Conservation (phyloP, 2,329 filamentous ascomycete genomes). For the Aspergillus sp. region DNA sequence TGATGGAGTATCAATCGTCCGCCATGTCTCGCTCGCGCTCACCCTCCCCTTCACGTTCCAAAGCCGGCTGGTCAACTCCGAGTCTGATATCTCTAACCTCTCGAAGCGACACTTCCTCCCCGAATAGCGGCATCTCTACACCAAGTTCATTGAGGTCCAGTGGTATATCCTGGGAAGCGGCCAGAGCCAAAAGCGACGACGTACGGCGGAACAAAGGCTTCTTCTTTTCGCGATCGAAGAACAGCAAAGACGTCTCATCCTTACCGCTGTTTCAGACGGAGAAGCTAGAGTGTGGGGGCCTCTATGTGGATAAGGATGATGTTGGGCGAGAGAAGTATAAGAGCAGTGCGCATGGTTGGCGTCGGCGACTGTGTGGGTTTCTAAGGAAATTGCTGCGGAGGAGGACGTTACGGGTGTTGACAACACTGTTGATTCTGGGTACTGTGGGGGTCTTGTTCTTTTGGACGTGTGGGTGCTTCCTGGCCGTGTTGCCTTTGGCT, state of each 20-base stretch:
- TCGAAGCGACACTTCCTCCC: slow-evolving; percentile 64
- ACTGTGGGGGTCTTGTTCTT: slow-evolving; percentile 58
- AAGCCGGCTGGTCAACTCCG: slow-evolving; percentile 83
- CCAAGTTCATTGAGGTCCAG: slow-evolving; percentile 17
- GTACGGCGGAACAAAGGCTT: slow-evolving; percentile 75
- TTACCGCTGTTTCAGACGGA: slow-evolving; percentile 63
- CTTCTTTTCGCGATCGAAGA: slow-evolving; percentile 77
- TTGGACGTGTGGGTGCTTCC: slow-evolving; percentile 58
- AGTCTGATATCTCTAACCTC: slow-evolving; percentile 67
- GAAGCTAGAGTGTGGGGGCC: slow-evolving; percentile 25
- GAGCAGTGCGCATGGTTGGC: slow-evolving; percentile 4
- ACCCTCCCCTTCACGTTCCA: slow-evolving; percentile 69
- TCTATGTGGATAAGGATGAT: slow-evolving; percentile 68
- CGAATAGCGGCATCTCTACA: slow-evolving; percentile 40
- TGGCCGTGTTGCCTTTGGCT: background rate
- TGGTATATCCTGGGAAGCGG: slow-evolving; percentile 70
- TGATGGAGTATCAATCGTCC: slow-evolving; percentile 24
- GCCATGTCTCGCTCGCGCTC: slow-evolving; percentile 80
- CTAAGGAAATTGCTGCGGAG: slow-evolving; percentile 51
- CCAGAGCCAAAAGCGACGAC: slow-evolving; percentile 68
- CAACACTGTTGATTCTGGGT: slow-evolving; percentile 47
- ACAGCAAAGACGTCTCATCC: slow-evolving; percentile 65
- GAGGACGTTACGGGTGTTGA: slow-evolving; percentile 56
- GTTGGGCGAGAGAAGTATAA: slow-evolving; percentile 48
- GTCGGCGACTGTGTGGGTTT: slow-evolving; percentile 25